phyloP scores from a whole-genome alignment of 805 yeast species.

The Teunomyces kruisii region DNA sequence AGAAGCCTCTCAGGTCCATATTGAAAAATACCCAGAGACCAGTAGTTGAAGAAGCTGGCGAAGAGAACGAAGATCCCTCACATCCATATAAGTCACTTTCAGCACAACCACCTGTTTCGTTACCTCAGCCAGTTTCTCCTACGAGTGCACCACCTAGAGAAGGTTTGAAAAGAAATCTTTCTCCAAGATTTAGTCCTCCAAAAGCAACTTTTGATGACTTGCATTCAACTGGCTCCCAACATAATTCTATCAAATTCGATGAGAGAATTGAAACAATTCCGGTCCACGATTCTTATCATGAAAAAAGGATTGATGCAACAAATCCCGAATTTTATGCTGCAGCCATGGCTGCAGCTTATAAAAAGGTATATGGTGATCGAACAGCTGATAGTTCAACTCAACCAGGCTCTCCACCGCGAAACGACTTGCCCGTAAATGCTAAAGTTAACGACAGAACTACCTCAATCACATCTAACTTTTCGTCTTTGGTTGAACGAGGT shows the following conservation, averaged over 20 bases:
- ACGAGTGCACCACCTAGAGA: not conserved
- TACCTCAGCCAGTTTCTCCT: no score
- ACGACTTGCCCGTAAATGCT: not conserved
- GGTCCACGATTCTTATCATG: slow-evolving; percentile 9
- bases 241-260: slow-evolving; percentile 34
- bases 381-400: not conserved
- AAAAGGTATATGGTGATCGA: slow-evolving; percentile 20
- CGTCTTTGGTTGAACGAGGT: not conserved
- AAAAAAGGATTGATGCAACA: not conserved
- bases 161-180: not conserved
- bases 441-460: not conserved
- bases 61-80: slow-evolving; percentile 3
- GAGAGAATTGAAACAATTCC: slow-evolving; percentile 41
- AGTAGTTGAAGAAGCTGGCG: slow-evolving; percentile 7
- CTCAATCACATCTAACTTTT: not conserved
- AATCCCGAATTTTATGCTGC: slow-evolving; percentile 19
- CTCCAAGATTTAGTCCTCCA: slow-evolving; percentile 8
- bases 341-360: slow-evolving; percentile 25
- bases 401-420: not conserved
- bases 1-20: slow-evolving; percentile 34
- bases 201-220: slow-evolving; percentile 11
- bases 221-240: slow-evolving; percentile 8
- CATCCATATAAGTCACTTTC: slow-evolving; percentile 6
- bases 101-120: not conserved
- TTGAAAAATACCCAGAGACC: slow-evolving; percentile 23